Conservation (phyloP, 2,329 filamentous ascomycete genomes). For the Mycosphaerella sp. region DNA sequence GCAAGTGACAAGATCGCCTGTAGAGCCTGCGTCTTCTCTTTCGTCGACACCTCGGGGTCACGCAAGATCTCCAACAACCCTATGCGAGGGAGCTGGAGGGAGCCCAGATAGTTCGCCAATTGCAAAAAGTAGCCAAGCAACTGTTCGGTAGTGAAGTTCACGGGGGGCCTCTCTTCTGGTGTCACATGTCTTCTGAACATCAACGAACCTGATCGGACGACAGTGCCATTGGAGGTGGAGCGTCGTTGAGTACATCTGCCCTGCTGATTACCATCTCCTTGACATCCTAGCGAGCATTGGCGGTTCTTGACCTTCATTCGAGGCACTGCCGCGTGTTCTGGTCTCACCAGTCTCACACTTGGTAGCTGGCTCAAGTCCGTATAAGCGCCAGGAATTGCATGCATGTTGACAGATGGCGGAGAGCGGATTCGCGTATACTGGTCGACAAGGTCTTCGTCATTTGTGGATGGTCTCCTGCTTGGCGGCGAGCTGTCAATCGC, state of each 20-base stretch:
- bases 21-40: constrained; percentile 25
- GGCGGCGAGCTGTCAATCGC: constrained; percentile 8
- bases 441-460: not conserved
- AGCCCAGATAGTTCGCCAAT: constrained; percentile 7
- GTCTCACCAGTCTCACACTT: constrained; percentile 25
- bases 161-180: not conserved
- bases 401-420: not conserved
- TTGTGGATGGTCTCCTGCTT: constrained; percentile 1
- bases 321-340: constrained; percentile 26
- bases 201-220: constrained; percentile 1
- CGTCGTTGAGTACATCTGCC: constrained; percentile 13
- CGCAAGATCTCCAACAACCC: constrained; percentile 19
- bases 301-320: constrained; percentile 3
- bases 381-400: not conserved
- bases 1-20: constrained; percentile 22
- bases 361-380: constrained; percentile 21
- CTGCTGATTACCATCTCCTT: constrained; percentile 9
- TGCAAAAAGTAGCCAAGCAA: constrained; percentile 1
- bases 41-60: constrained; percentile 15
- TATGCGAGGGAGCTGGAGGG: constrained; percentile 15
- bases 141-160: constrained; percentile 7
- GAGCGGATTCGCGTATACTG: not conserved
- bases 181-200: constrained; percentile 1
- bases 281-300: constrained; percentile 23
- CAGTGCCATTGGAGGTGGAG: constrained; percentile 3